Evolutionary conservation across 371 early-diverging fungal species (phyloP), one percentile per base, ranked within the genome.

Genomic region (Amoeboaphelidium protococcarum): DNA sequence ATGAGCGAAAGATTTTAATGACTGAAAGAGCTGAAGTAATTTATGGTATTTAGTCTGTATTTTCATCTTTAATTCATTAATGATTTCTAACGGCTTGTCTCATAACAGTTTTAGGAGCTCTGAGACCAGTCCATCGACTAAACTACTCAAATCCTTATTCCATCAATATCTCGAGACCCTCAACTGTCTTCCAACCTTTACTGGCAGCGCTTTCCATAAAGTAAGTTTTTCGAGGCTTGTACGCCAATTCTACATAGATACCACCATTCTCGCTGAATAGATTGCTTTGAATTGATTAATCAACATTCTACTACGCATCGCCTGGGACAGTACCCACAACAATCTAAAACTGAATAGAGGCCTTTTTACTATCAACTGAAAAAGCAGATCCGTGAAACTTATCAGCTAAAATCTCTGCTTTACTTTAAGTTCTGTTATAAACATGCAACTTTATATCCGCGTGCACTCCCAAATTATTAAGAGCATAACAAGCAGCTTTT

Each of bases 381-480:
- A n/a, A n/a, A n/a, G n/a, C n/a, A n/a, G n/a, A n/a, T n/a, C n/a
- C n/a, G n/a, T n/a, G n/a, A n/a, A n/a, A n/a, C n/a, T n/a, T n/a
- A n/a, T n/a, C n/a, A n/a, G n/a, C n/a, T n/a, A n/a, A n/a, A n/a
- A n/a, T n/a, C n/a, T n/a, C n/a, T n/a, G n/a, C n/a, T n/a, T n/a
- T n/a, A n/a, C n/a, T n/a, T 66, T 59, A 58, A 88, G 85, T 31
- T 71, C 72, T 23, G 59, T 56, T 2, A 72, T 72, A 4, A 94
- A 65, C 16, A 62, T 68, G 27, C 67, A 61, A 0, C 86, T 87
- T 41, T 80, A 81, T 45, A 60, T 59, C 2, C 48, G 47, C 0
- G 90, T 90, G 42, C 95, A 72, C 69, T 94, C 91, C 72, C 77
- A 94, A 23, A n/a, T n/a, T n/a, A n/a, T n/a, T n/a, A 31, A 89